A percentile compares a stretch with the other conserved stretches of the same genome.
phyloP scores from a whole-genome alignment of 2,329 filamentous ascomycete species.

The Colletotrichum horii region DNA sequence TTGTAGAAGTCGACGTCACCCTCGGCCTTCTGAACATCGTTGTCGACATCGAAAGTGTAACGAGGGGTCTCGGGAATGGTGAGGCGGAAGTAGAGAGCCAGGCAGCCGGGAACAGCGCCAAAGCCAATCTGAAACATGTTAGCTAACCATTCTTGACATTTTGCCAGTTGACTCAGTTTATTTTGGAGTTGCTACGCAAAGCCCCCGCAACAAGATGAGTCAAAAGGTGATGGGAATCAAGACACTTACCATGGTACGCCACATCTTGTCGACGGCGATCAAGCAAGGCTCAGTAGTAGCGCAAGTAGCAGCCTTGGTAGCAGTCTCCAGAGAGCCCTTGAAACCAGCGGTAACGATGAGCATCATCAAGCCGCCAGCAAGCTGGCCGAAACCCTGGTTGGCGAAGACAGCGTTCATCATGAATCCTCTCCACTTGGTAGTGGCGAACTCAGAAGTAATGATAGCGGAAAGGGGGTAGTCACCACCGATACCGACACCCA shows the following conservation, averaged over 20 bases:
- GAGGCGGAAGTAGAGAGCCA: conserved; percentile 77
- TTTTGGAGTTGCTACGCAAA: not conserved
- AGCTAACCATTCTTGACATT: not conserved
- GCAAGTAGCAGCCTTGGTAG: conserved; percentile 60
- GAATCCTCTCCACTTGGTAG: conserved; percentile 64
- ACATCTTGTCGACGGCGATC: conserved; percentile 60
- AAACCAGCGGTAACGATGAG: conserved; percentile 73
- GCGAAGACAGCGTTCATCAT: conserved; percentile 74
- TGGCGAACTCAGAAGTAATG: conserved; percentile 70
- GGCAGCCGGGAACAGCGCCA: conserved; percentile 68
- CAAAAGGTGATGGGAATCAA: not conserved
- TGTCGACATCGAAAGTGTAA: conserved; percentile 83
- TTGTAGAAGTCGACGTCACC: conserved; percentile 80
- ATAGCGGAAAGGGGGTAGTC: conserved; percentile 72
- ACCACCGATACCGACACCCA: conserved; percentile 60
- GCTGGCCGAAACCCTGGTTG: conserved; percentile 71
- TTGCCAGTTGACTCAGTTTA: not conserved
- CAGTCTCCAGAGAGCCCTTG: conserved; percentile 63
- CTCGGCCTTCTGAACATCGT: conserved; percentile 75
- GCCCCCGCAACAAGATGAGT: not conserved
- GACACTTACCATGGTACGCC: conserved; percentile 59
- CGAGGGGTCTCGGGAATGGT: conserved; percentile 89
- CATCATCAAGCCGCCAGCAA: conserved; percentile 75
- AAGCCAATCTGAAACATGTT: conserved; percentile 52
- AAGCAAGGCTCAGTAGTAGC: conserved; percentile 54